Percentiles rank a stretch among this genome's conserved stretches.
Evolutionary conservation across 75 land plant species (phyloP).

Genomic region (Pseudotsuga menziesii): DNA sequence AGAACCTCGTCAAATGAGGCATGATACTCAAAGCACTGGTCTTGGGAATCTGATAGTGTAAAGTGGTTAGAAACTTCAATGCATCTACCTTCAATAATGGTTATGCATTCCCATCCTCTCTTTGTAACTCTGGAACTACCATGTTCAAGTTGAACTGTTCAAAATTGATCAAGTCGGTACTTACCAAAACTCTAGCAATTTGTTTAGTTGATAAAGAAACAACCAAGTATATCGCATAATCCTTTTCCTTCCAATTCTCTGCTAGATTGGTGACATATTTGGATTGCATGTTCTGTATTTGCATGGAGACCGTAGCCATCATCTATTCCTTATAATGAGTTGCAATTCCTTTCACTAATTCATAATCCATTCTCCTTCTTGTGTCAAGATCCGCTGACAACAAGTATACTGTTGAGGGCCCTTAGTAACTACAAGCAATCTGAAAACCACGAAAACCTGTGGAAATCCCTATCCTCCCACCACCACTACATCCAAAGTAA

Average conservation of each 20-base stretch:
- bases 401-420: too few species aligned
- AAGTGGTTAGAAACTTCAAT: constrained; percentile 87
- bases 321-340: constrained; percentile 74
- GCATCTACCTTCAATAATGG: constrained; percentile 92
- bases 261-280: constrained; percentile 58
- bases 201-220: constrained; percentile 77
- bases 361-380: constrained; percentile 88
- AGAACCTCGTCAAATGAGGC: constrained; percentile 74
- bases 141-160: constrained; percentile 67
- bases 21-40: constrained; percentile 45
- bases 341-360: constrained; percentile 87
- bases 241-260: constrained; percentile 91
- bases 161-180: constrained; percentile 71
- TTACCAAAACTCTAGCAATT: constrained; percentile 43
- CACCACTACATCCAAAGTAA: too few species aligned
- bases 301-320: constrained; percentile 41
- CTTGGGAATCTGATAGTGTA: constrained; percentile 73
- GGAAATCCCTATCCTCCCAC: too few species aligned
- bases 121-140: constrained; percentile 79
- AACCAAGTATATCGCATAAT: constrained; percentile 87
- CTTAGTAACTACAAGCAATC: too few species aligned
- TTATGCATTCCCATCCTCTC: constrained; percentile 54
- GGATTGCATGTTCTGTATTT: constrained; percentile 55
- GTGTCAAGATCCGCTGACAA: constrained; percentile 97
- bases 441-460: too few species aligned